A percentile compares a stretch with the other conserved stretches of the same genome.
These are phyloP conservation scores for Acacia pycnantha DNA, from an alignment of 331 rosid genomes.

Conservation along the genomic window DNA sequence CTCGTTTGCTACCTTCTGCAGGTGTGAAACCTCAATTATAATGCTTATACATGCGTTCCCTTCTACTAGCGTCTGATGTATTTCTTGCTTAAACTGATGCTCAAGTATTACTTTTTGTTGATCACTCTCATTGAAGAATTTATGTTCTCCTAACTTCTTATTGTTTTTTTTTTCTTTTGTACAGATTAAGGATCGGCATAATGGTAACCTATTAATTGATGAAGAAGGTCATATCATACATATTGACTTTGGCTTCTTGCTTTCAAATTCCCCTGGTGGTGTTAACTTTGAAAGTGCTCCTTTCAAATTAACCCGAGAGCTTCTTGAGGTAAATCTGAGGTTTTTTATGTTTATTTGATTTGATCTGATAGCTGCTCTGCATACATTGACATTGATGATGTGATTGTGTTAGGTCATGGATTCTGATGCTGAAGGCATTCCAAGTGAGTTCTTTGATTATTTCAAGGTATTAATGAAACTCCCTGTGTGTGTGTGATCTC, in stretches of 20 bases:
- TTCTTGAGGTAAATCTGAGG: conserved; percentile 75
- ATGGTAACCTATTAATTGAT: conserved; percentile 90
- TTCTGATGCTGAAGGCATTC: conserved; percentile 98
- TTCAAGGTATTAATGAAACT: conserved; percentile 61
- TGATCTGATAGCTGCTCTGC: conserved; percentile 18
- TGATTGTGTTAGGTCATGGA: conserved; percentile 85
- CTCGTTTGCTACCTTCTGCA: conserved; percentile 95
- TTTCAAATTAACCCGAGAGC: conserved; percentile 92
- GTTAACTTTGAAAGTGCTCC: conserved; percentile 99
- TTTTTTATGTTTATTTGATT: conserved; percentile 20
- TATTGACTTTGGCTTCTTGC: conserved; percentile 98
- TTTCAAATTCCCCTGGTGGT: conserved; percentile 97
- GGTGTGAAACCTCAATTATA: conserved; percentile 46
- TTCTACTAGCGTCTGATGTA: conserved; percentile 1
- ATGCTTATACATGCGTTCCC: neutral
- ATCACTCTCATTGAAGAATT: conserved; percentile 22
- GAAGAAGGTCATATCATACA: conserved; percentile 98
- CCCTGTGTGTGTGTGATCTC: conserved; percentile 30
- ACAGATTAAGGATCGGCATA: conserved; percentile 93
- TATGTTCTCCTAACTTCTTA: conserved; percentile 27
- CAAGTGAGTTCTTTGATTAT: conserved; percentile 98
- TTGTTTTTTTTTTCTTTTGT: conserved; percentile 20
- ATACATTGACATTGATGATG: conserved; percentile 21
- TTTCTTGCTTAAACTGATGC: conserved; percentile 6
- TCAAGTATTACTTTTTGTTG: conserved; percentile 11